These are phyloP conservation scores for Misopates orontium DNA, from an alignment of 257 asterid genomes.

Conservation along the genomic window DNA sequence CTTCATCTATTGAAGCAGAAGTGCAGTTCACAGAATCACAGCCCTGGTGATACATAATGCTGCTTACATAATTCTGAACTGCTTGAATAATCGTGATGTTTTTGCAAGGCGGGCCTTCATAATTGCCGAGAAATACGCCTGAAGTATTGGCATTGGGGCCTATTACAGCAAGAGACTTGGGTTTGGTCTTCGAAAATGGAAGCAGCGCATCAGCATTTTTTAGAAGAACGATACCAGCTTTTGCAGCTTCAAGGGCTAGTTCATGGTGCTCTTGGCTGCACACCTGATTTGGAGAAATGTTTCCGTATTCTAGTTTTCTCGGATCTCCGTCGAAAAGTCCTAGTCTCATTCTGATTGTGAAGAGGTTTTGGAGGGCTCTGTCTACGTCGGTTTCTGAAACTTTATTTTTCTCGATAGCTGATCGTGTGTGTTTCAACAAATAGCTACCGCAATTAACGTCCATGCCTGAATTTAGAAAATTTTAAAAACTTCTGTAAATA, in stretches of 20 bases:
- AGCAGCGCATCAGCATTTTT: conserved; percentile 54
- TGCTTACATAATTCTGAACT: conserved; percentile 33
- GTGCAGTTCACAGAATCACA: conserved; percentile 52
- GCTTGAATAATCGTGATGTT: conserved; percentile 55
- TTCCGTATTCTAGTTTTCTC: conserved; percentile 40
- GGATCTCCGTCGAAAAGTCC: conserved; percentile 66
- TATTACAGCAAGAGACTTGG: conserved; percentile 52
- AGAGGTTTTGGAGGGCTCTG: conserved; percentile 68
- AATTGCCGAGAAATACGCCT: conserved; percentile 45
- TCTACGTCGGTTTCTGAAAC: conserved; percentile 48
- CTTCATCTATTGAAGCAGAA: conserved; percentile 34
- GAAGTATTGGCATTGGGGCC: conserved; percentile 61
- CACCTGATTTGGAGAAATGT: conserved; percentile 37
- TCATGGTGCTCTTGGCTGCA: conserved; percentile 54
- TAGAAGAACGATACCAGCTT: conserved; percentile 65
- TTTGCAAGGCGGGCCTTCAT: conserved; percentile 64
- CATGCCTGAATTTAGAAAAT: conserved; percentile 48
- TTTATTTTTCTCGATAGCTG: conserved; percentile 51
- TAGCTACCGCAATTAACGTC: conserved; percentile 66
- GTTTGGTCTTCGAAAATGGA: conserved; percentile 48
- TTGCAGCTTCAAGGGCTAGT: conserved; percentile 64
- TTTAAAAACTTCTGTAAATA: background rate
- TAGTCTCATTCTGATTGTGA: conserved; percentile 62
- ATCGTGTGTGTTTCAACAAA: conserved; percentile 43
- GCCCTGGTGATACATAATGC: conserved; percentile 37